Base-by-base conservation (phyloP, 148 eudicot genomes). In the Diospyros lotus region DNA sequence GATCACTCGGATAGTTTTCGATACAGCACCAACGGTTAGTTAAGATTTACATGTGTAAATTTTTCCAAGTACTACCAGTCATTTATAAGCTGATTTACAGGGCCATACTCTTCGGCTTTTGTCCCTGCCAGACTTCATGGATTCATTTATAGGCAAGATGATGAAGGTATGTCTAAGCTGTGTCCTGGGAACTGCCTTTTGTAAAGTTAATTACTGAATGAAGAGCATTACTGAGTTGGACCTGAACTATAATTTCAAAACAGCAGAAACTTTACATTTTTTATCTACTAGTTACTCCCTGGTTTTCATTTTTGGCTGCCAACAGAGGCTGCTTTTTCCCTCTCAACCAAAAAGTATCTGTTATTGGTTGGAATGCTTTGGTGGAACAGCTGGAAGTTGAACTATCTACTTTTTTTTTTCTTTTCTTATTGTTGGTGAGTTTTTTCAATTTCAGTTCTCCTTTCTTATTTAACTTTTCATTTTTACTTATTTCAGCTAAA, bases 91-190 rank as follows among this genome's bases (percentile, higher is more conserved):
- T 62, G 68, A 58, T 78, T 76, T 12, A 58, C 83, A 93, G 98
- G 98, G 98, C 61, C 98, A 93, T 73, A 93, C 96, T 17, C 80
- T 93, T 74, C 86, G 98, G 63, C 88, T 93, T 46, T 79, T 93
- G 79, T 93, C 98, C 65, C 84, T 93, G 90, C 96, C 96, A 48
- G 98, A 93, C 73, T 93, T 93, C 76, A 83, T 93, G 56, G 98
- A 93, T 82, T 91, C 93, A 76, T 93, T 96, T 9, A 93, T 93
- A 43, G 96, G 98, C 60, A 90, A 90, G 80, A 90, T 93, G 77
- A 73, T 93, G 67, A 90, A 87, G 93, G 98, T 93, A 69, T 46
- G 61, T 12, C 53, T 7, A 39, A 46, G 42, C 53, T 8, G 2
- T 54, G 3, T 41, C 60, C 53, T 14, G 48, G 46, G 40, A 52